phyloP scores from a whole-genome alignment of 2,329 filamentous ascomycete genomes.

The Seiridium cupressi region DNA sequence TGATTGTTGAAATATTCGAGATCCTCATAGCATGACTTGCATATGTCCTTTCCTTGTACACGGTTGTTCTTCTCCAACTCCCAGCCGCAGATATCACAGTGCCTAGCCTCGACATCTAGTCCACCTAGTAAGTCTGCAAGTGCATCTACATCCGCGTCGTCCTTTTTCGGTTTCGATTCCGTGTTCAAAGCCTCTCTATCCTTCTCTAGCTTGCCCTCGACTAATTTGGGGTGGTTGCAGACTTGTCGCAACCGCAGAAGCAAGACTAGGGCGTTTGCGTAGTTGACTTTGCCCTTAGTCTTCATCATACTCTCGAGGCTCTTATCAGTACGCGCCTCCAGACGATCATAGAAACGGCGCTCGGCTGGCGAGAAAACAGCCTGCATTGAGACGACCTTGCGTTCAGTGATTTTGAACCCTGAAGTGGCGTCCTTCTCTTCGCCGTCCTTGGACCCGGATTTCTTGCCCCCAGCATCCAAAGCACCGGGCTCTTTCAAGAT shows the following conservation, averaged over 20 bases:
- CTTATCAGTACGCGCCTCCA: slow-evolving; percentile 82
- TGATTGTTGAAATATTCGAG: slow-evolving; percentile 60
- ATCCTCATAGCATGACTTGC: slow-evolving; percentile 73
- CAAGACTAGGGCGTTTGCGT: slow-evolving; percentile 89
- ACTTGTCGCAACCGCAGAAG: slow-evolving; percentile 88
- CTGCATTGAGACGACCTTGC: slow-evolving; percentile 79
- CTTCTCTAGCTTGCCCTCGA: slow-evolving; percentile 79
- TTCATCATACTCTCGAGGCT: slow-evolving; percentile 88
- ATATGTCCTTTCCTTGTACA: slow-evolving; percentile 47
- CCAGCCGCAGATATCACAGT: slow-evolving; percentile 80
- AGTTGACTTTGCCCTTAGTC: slow-evolving; percentile 81
- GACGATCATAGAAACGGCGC: slow-evolving; percentile 77
- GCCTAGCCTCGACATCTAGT: slow-evolving; percentile 73
- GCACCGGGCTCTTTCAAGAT: slow-evolving; percentile 88
- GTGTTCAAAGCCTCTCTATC: slow-evolving; percentile 82
- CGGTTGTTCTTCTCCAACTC: slow-evolving; percentile 55
- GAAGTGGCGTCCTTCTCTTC: slow-evolving; percentile 49
- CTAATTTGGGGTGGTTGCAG: slow-evolving; percentile 89
- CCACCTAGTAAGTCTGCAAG: slow-evolving; percentile 85
- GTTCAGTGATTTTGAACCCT: slow-evolving; percentile 87
- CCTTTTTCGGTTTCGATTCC: slow-evolving; percentile 51
- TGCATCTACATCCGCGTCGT: slow-evolving; percentile 70
- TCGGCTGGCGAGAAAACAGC: slow-evolving; percentile 79
- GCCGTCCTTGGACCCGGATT: slow-evolving; percentile 44
- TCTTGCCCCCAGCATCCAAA: slow-evolving; percentile 72